Percentiles rank a stretch among this genome's conserved stretches.
phyloP scores from a whole-genome alignment of 129 eudicot species.

The Ambrosia artemisiifolia region DNA sequence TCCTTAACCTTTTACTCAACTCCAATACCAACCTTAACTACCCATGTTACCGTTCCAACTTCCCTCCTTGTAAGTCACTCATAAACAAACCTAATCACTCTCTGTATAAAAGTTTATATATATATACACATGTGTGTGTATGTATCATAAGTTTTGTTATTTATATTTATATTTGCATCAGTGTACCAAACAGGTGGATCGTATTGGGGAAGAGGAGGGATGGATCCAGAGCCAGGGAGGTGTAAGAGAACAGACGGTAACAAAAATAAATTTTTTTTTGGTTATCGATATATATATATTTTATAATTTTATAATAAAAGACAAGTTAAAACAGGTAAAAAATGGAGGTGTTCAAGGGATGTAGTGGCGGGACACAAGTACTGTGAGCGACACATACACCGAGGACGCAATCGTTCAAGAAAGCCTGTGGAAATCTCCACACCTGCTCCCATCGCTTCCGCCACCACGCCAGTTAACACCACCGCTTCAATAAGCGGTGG shows the following conservation, averaged over 20 bases:
- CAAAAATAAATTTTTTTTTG: no score
- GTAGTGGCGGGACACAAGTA: constrained; percentile 74
- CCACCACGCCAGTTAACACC: constrained; percentile 3
- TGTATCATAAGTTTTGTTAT: neutral
- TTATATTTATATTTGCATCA: constrained; percentile 12
- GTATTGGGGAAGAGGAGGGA: constrained; percentile 79
- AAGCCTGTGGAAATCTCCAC: constrained; percentile 99
- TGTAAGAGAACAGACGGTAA: constrained; percentile 86
- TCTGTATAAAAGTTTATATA: neutral
- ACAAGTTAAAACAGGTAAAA: constrained; percentile 24
- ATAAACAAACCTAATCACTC: neutral
- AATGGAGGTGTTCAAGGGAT: constrained; percentile 90
- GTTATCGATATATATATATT: no score
- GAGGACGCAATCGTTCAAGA: constrained; percentile 99
- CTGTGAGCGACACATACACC: constrained; percentile 93
- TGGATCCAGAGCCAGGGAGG: constrained; percentile 96
- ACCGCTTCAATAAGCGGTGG: neutral
- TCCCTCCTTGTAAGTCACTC: constrained; percentile 58
- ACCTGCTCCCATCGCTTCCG: constrained; percentile 22
- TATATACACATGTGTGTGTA: no score
- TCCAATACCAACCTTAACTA: constrained; percentile 36
- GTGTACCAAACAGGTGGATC: constrained; percentile 55
- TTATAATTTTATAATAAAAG: no score
- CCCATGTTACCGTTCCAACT: constrained; percentile 45
- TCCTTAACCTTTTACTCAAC: constrained; percentile 64